Evolutionary conservation across 2,329 filamentous ascomycete species (phyloP).

Genomic region (Hymenoscyphus repandus): DNA sequence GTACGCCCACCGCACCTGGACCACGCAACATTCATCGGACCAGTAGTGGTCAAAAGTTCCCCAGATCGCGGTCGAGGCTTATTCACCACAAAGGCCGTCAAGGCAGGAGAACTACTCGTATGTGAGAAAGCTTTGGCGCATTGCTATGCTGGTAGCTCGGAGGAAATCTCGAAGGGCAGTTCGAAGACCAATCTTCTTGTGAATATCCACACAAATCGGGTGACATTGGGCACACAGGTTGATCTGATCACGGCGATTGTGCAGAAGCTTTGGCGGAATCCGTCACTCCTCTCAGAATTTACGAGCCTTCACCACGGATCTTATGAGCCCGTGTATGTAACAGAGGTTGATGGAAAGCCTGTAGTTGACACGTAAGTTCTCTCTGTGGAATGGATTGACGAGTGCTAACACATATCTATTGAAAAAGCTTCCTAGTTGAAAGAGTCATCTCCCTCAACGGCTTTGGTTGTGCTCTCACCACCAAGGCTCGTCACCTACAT

Average conservation of each 20-base stretch:
- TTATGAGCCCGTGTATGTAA: slow-evolving; percentile 31
- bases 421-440: slow-evolving; percentile 40
- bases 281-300: slow-evolving; percentile 32
- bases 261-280: slow-evolving; percentile 43
- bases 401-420: neutral
- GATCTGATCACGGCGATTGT: slow-evolving; percentile 37
- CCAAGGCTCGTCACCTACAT: slow-evolving; percentile 22
- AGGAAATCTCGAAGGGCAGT: slow-evolving; percentile 13
- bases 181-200: slow-evolving; percentile 32
- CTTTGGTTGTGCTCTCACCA: slow-evolving; percentile 35
- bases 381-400: neutral
- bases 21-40: slow-evolving; percentile 40
- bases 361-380: slow-evolving; percentile 42
- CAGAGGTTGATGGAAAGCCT: slow-evolving; percentile 33
- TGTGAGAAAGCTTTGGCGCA: slow-evolving; percentile 50
- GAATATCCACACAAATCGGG: slow-evolving; percentile 32
- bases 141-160: slow-evolving; percentile 32
- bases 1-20: slow-evolving; percentile 39
- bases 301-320: slow-evolving; percentile 36
- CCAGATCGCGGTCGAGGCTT: slow-evolving; percentile 42
- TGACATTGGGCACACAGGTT: slow-evolving; percentile 35
- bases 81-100: slow-evolving; percentile 43
- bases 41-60: slow-evolving; percentile 38
- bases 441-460: slow-evolving; percentile 38
- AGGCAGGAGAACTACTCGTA: slow-evolving; percentile 45